Evolutionary conservation across 176 grass and related monocot species (phyloP).

Genomic region (Dendrocalamus sinicus): DNA sequence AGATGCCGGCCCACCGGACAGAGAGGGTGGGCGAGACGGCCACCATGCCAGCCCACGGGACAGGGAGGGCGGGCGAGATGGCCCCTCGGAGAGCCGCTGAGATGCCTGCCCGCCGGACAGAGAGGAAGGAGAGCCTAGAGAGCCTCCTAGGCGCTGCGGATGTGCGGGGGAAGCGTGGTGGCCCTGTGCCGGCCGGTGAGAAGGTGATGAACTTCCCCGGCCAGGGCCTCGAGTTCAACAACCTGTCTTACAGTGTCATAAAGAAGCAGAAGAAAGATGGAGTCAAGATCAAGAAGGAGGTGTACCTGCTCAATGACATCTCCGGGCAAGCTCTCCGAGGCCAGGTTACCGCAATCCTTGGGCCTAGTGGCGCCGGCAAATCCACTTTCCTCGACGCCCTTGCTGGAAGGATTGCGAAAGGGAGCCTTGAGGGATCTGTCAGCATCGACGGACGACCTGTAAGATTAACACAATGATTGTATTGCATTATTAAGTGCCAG

Average conservation of each 20-base stretch:
- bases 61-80: not conserved
- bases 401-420: slow-evolving; percentile 64
- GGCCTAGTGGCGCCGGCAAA: slow-evolving; percentile 76
- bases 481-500: not conserved
- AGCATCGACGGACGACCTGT: slow-evolving; percentile 58
- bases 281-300: slow-evolving; percentile 59
- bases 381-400: slow-evolving; percentile 77
- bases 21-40: not conserved
- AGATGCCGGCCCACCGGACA: not conserved
- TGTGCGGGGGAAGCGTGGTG: not conserved
- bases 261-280: slow-evolving; percentile 80
- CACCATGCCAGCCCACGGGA: not conserved
- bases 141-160: slow-evolving; percentile 52
- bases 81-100: slow-evolving; percentile 7
- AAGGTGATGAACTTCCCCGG: slow-evolving; percentile 49
- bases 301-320: slow-evolving; percentile 71
- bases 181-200: not conserved
- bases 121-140: slow-evolving; percentile 55
- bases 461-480: slow-evolving; percentile 8
- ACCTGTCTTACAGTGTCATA: slow-evolving; percentile 69
- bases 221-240: slow-evolving; percentile 70
- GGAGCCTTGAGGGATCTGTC: slow-evolving; percentile 71
- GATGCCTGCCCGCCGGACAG: slow-evolving; percentile 5
- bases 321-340: slow-evolving; percentile 64
- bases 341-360: slow-evolving; percentile 63